These are phyloP conservation scores for Telfairia occidentalis DNA, from an alignment of 331 rosid genomes.

Conservation along the genomic window DNA sequence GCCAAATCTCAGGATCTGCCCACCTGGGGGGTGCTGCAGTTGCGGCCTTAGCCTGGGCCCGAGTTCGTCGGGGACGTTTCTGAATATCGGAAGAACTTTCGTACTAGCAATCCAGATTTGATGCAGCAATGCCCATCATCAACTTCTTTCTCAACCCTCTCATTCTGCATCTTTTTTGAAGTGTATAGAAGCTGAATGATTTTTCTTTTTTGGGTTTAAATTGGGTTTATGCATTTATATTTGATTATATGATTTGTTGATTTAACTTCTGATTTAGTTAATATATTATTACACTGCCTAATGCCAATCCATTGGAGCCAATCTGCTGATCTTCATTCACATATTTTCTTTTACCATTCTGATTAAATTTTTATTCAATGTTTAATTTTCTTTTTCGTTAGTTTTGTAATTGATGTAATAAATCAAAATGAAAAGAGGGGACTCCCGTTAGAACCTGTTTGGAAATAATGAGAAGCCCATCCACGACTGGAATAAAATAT, in stretches of 20 bases:
- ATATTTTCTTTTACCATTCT: neutral
- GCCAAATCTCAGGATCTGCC: conserved; percentile 56
- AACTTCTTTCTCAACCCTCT: neutral
- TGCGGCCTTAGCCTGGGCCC: conserved; percentile 79
- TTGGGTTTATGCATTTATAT: neutral
- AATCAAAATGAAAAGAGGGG: neutral
- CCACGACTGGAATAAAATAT: neutral
- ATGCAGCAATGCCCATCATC: neutral
- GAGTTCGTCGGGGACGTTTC: conserved; percentile 57
- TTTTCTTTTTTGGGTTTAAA: neutral
- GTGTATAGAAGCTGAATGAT: neutral
- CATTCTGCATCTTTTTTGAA: neutral
- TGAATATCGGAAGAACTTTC: conserved; percentile 10
- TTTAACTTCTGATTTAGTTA: neutral
- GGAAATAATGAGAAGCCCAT: neutral
- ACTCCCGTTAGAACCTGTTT: neutral
- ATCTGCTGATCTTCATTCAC: neutral
- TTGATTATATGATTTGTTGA: neutral
- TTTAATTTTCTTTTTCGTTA: neutral
- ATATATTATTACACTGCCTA: neutral
- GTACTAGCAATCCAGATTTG: neutral
- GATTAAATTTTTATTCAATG: neutral
- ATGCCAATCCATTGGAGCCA: neutral
- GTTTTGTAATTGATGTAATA: neutral
- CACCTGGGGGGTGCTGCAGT: conserved; percentile 87